Evolutionary conservation across 345 rosid genomes (phyloP).

Genomic region (Bruguiera parviflora): DNA sequence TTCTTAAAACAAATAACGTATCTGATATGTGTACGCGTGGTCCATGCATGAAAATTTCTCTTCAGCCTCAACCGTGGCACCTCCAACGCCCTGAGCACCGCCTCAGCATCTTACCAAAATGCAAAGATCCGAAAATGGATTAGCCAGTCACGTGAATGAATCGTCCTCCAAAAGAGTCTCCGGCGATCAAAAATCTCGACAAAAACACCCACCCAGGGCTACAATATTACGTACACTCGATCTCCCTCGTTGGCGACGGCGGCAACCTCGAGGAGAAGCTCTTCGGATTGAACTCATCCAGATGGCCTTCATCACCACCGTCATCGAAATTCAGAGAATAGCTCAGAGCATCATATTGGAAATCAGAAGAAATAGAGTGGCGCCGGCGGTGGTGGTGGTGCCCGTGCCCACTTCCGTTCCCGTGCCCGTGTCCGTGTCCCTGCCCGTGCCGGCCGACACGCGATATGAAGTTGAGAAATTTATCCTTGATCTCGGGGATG

Average conservation of each 20-base stretch:
- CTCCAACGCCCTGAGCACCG: too few species aligned
- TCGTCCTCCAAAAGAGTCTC: too few species aligned
- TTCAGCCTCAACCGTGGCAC: too few species aligned
- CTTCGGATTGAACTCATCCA: conserved; percentile 7
- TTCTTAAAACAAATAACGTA: too few species aligned
- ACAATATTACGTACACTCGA: not conserved
- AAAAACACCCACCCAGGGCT: too few species aligned
- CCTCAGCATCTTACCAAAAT: too few species aligned
- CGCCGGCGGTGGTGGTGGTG: conserved; percentile 21
- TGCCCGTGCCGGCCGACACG: conserved; percentile 17
- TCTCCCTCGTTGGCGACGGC: conserved; percentile 15
- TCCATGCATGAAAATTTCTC: too few species aligned
- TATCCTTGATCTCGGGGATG: conserved; percentile 19
- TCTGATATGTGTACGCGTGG: too few species aligned
- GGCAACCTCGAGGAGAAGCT: conserved; percentile 37
- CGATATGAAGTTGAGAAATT: conserved; percentile 24
- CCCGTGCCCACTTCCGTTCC: too few species aligned
- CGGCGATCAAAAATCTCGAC: too few species aligned
- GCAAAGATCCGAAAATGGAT: not conserved
- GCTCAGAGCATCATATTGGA: conserved; percentile 39
- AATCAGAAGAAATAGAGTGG: conserved; percentile 26
- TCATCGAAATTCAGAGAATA: conserved; percentile 52
- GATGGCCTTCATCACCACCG: not conserved
- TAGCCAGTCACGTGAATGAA: not conserved
- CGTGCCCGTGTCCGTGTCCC: conserved; percentile 10